phyloP scores from a whole-genome alignment of 768 basidiomycete genomes.

The Xerocomellus amylosporus region DNA sequence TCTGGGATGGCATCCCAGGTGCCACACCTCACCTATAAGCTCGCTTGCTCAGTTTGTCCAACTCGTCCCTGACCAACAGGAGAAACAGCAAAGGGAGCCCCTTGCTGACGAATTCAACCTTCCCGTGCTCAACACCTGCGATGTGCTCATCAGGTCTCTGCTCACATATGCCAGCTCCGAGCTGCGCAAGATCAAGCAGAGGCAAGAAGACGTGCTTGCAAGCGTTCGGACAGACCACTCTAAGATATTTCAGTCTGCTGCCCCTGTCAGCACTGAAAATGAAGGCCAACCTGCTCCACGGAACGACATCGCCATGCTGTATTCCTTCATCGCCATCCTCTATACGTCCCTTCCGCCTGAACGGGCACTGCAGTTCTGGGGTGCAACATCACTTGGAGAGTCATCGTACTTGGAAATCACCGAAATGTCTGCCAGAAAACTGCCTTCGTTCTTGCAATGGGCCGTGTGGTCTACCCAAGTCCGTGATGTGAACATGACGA shows the following conservation, averaged over 20 bases:
- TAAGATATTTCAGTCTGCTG: conserved; percentile 46
- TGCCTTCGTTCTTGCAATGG: conserved; percentile 84
- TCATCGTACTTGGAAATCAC: conserved; percentile 53
- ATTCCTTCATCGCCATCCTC: conserved; percentile 77
- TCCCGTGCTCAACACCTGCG: conserved; percentile 63
- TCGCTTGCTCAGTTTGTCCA: conserved; percentile 41
- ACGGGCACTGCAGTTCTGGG: conserved; percentile 84
- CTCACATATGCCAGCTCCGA: conserved; percentile 79
- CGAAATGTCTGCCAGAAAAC: conserved; percentile 60
- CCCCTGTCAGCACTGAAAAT: conserved; percentile 40
- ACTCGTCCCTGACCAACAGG: conserved; percentile 37
- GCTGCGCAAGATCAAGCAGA: conserved; percentile 80
- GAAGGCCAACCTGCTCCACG: conserved; percentile 58
- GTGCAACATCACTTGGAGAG: conserved; percentile 50
- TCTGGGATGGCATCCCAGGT: no score
- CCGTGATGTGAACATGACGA: conserved; percentile 68
- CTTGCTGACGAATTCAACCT: conserved; percentile 45
- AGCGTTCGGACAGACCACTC: conserved; percentile 63
- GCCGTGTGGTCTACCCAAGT: conserved; percentile 82
- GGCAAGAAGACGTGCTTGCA: conserved; percentile 83
- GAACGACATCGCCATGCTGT: conserved; percentile 82
- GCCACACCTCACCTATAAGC: conserved; percentile 32
- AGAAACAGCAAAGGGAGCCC: conserved; percentile 35
- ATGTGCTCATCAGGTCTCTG: conserved; percentile 65
- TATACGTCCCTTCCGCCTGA: conserved; percentile 74